Base-by-base conservation (phyloP, 805 yeast species). In the Metschnikowia koreensis region DNA sequence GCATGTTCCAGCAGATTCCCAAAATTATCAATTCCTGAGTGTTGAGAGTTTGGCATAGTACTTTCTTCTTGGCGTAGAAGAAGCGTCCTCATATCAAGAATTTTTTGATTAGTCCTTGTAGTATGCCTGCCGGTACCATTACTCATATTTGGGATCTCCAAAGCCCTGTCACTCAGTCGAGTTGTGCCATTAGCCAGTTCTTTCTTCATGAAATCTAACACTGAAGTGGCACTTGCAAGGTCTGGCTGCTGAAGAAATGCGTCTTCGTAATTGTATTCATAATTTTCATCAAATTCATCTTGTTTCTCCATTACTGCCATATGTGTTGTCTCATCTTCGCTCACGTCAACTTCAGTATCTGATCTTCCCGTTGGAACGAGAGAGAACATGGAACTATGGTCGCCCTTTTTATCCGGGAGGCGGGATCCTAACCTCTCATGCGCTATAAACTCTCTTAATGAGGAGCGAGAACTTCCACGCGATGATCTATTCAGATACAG, bases 41-140 rank as follows among this genome's bases (percentile, higher is more conserved):
- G n/a, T n/a, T n/a, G n/a, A n/a, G n/a, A n/a, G 10, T 29, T 29
- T 29, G 33, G 33, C 10, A 12, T 13, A 8, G 13, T 37, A 13
- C 36, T 12, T 9, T 39, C 50, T 15, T 38, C 42, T 6, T 53
- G 50, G 6, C 44, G 43, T 1, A 29, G 43, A 15, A 52, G 54
- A 36, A 71, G 59, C 31, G 69, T 68, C 42, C 63, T 66, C 56
- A 70, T 67, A 47, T 72, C 76, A 33, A 72, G 56, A 10, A 68
- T 45, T 48, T 67, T 71, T 48, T 67, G 69, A 57, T 73, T 75
- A 6, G 70, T 66, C 37, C 79, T 56, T 44, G 66, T 66, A 8
- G 54, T n/a, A 12, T 40, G 47, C 29, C 44, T 48, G n/a, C 13
- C 13, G 16, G 12, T n/a, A 26, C n/a, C 40, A 36, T 12, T 16